Percentiles rank a stretch among this genome's conserved stretches.
Conservation (phyloP, 768 basidiomycete species). For the Suillus sp. region DNA sequence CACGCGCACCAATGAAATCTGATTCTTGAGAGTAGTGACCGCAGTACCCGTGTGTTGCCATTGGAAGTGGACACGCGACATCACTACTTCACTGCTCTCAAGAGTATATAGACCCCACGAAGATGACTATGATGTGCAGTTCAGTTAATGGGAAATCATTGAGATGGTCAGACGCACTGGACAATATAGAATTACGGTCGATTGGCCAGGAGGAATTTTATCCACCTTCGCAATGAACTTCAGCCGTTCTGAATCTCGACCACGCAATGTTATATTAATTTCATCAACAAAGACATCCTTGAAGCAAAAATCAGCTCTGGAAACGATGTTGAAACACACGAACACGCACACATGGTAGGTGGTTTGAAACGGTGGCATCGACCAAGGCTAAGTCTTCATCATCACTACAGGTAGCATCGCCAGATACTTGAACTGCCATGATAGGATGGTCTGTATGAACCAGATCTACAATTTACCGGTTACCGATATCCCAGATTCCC, state of each 20-base stretch:
- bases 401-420: slow-evolving; percentile 52
- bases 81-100: slow-evolving; percentile 66
- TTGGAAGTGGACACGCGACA: slow-evolving; percentile 67
- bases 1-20: slow-evolving; percentile 55
- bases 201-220: slow-evolving; percentile 59
- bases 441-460: slow-evolving; percentile 70
- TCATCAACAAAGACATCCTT: slow-evolving; percentile 66
- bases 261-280: slow-evolving; percentile 59
- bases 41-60: slow-evolving; percentile 51
- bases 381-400: slow-evolving; percentile 68
- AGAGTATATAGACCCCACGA: slow-evolving; percentile 68
- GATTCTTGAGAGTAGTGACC: slow-evolving; percentile 26
- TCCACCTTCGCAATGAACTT: slow-evolving; percentile 49
- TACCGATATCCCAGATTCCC: slow-evolving; percentile 13
- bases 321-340: not conserved
- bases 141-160: slow-evolving; percentile 10
- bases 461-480: slow-evolving; percentile 51
- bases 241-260: slow-evolving; percentile 63
- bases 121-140: slow-evolving; percentile 54
- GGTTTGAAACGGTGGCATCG: slow-evolving; percentile 61
- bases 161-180: slow-evolving; percentile 52
- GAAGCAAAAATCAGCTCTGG: slow-evolving; percentile 14
- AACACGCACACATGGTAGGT: slow-evolving; percentile 71
- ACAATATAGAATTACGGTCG: slow-evolving; percentile 61
- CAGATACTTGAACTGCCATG: slow-evolving; percentile 52